A percentile compares a stretch with the other conserved stretches of the same genome.
phyloP scores from a whole-genome alignment of 768 basidiomycete species.

The Naganishia antarctica region DNA sequence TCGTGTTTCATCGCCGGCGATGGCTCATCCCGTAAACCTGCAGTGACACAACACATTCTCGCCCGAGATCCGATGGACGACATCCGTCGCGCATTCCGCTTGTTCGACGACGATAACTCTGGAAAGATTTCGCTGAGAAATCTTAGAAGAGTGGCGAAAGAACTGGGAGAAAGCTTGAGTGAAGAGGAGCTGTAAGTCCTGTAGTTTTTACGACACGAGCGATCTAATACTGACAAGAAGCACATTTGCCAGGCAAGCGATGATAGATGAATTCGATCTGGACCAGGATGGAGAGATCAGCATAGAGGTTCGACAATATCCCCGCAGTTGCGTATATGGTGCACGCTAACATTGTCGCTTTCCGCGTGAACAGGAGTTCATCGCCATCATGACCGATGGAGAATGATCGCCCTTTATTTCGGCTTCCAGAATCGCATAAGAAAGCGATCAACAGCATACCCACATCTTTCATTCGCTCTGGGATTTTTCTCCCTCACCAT shows the following conservation, averaged over 20 bases:
- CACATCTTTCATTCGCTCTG: too few species aligned
- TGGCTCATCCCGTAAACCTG: too few species aligned
- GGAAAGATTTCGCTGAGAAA: slow-evolving; percentile 91
- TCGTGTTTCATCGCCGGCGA: neutral
- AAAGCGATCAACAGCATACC: neutral
- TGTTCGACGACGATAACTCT: slow-evolving; percentile 93
- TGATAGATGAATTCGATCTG: slow-evolving; percentile 99
- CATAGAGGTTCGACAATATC: slow-evolving; percentile 23
- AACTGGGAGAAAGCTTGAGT: slow-evolving; percentile 88
- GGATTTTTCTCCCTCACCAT: too few species aligned
- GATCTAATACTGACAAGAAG: neutral
- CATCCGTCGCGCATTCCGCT: slow-evolving; percentile 87
- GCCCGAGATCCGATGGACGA: slow-evolving; percentile 95
- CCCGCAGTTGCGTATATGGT: neutral
- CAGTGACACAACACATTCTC: slow-evolving; percentile 91
- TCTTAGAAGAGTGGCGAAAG: slow-evolving; percentile 86
- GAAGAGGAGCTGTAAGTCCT: slow-evolving; percentile 88
- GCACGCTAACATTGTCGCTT: neutral
- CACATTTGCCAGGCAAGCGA: slow-evolving; percentile 70
- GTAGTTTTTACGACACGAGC: neutral
- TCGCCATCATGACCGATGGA: slow-evolving; percentile 94
- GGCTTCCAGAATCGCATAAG: too few species aligned
- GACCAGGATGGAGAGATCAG: slow-evolving; percentile 98
- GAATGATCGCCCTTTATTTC: slow-evolving; percentile 29
- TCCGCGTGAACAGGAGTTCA: slow-evolving; percentile 73